These are phyloP conservation scores for Phaffomyces thermotolerans DNA, from an alignment of 805 yeast species.

Conservation along the genomic window DNA sequence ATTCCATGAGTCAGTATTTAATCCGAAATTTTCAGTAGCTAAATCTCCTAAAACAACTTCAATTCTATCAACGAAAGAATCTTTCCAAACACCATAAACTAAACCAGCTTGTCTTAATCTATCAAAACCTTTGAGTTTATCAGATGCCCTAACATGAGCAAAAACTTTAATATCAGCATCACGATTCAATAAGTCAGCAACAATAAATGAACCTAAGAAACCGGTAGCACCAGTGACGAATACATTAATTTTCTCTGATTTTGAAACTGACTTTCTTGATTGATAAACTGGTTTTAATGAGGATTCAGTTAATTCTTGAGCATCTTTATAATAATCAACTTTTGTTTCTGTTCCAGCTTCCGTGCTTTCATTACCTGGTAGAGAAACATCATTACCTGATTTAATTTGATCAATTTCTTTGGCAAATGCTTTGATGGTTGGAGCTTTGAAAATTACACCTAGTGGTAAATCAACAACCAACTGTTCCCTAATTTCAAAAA, in stretches of 20 bases:
- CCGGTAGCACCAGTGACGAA: conserved; percentile 97
- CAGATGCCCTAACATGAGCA: conserved; percentile 89
- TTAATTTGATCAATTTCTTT: conserved; percentile 54
- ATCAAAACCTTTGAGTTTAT: conserved; percentile 59
- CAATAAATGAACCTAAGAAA: conserved; percentile 84
- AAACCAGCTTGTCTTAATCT: conserved; percentile 69
- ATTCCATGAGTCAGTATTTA: conserved; percentile 50
- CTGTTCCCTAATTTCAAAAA: conserved; percentile 78
- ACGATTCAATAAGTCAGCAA: conserved; percentile 68
- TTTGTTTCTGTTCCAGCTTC: conserved; percentile 26
- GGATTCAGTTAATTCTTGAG: conserved; percentile 40
- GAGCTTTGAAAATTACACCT: conserved; percentile 83
- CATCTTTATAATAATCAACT: conserved; percentile 64
- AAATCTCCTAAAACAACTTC: conserved; percentile 80
- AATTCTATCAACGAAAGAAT: conserved; percentile 47
- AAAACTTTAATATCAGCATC: conserved; percentile 48
- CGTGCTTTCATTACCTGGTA: conserved; percentile 26
- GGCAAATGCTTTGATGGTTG: conserved; percentile 78
- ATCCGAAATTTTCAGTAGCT: conserved; percentile 65
- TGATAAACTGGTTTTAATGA: conserved; percentile 38
- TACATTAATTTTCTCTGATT: conserved; percentile 42
- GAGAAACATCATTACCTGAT: conserved; percentile 41
- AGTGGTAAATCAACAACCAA: conserved; percentile 78
- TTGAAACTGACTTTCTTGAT: conserved; percentile 32
- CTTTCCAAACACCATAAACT: conserved; percentile 65